These are phyloP conservation scores for Micromonas pusilla DNA, from an alignment of 139 green algal genomes.

Conservation along the genomic window DNA sequence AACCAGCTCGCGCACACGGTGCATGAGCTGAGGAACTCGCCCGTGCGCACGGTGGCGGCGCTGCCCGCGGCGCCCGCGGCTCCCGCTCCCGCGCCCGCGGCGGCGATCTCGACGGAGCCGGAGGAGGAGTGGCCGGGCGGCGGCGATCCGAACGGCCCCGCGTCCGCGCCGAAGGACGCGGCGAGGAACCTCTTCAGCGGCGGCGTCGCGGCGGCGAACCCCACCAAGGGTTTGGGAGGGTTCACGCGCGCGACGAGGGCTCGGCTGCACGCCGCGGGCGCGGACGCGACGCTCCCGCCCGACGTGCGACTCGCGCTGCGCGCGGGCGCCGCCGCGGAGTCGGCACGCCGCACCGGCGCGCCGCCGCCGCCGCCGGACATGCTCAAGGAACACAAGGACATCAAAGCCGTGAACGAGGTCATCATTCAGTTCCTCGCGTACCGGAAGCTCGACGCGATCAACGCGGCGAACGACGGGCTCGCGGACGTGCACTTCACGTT, in stretches of 20 bases:
- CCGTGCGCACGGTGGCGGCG: too few relatives aligned
- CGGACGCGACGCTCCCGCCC: slow-evolving; percentile 1
- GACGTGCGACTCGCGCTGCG: slow-evolving; percentile 7
- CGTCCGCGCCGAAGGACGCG: not conserved
- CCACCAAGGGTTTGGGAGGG: not conserved
- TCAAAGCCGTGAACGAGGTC: slow-evolving; percentile 22
- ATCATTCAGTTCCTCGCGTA: slow-evolving; percentile 48
- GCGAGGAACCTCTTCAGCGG: slow-evolving; percentile 9
- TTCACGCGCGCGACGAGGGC: not conserved
- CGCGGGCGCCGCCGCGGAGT: not conserved
- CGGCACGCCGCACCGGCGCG: not conserved
- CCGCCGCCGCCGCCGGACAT: not conserved
- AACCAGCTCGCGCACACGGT: too few relatives aligned
- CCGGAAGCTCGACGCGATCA: slow-evolving; percentile 41
- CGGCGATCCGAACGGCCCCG: too few relatives aligned
- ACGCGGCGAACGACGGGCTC: slow-evolving; percentile 39
- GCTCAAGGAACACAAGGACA: not conserved
- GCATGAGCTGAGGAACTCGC: too few relatives aligned
- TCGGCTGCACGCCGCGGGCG: slow-evolving; percentile 1
- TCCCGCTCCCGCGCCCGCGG: too few relatives aligned
- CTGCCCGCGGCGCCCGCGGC: too few relatives aligned
- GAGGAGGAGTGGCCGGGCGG: not conserved
- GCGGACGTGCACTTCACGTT: slow-evolving; percentile 57
- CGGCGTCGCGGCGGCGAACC: not conserved
- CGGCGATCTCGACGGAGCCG: too few relatives aligned